Conservation (phyloP, 169 alveolate genomes). For the Plasmodium billcollinsi region DNA sequence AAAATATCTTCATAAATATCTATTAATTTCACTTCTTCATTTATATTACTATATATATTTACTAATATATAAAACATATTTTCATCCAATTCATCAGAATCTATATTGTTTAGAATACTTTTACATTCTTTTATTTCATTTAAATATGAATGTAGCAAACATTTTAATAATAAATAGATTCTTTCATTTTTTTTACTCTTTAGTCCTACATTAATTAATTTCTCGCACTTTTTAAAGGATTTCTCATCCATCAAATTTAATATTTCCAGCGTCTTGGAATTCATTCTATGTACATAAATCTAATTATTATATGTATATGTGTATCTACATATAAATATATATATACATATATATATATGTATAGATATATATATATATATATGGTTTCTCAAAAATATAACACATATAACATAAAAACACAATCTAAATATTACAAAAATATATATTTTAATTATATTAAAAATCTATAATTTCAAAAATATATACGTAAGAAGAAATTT, state of each 20-base stretch:
- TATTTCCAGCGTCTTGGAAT: conserved; percentile 51
- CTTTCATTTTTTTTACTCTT: conserved; percentile 62
- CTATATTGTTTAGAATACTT: conserved; percentile 1
- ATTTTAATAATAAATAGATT: conserved; percentile 25
- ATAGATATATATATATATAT: neutral
- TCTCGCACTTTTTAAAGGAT: conserved; percentile 55
- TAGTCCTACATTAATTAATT: conserved; percentile 28
- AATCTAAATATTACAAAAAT: too few species aligned
- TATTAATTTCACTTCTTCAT: conserved; percentile 38
- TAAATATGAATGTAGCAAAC: conserved; percentile 48
- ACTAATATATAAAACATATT: conserved; percentile 45
- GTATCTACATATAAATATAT: neutral
- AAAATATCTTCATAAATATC: conserved; percentile 30
- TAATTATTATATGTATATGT: neutral
- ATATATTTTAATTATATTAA: too few species aligned
- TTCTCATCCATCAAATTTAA: conserved; percentile 54
- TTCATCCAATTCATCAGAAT: conserved; percentile 26
- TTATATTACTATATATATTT: conserved; percentile 36
- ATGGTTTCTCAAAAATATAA: too few species aligned
- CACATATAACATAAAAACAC: too few species aligned
- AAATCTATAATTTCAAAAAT: too few species aligned
- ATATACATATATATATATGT: conserved; percentile 17
- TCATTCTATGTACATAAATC: conserved; percentile 13
- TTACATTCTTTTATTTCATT: conserved; percentile 64
- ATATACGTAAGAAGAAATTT: too few species aligned